A percentile compares a stretch with the other conserved stretches of the same genome.
These are phyloP conservation scores for Aspergillus hiratsukae DNA, from an alignment of 2,329 filamentous ascomycete genomes.

Conservation along the genomic window DNA sequence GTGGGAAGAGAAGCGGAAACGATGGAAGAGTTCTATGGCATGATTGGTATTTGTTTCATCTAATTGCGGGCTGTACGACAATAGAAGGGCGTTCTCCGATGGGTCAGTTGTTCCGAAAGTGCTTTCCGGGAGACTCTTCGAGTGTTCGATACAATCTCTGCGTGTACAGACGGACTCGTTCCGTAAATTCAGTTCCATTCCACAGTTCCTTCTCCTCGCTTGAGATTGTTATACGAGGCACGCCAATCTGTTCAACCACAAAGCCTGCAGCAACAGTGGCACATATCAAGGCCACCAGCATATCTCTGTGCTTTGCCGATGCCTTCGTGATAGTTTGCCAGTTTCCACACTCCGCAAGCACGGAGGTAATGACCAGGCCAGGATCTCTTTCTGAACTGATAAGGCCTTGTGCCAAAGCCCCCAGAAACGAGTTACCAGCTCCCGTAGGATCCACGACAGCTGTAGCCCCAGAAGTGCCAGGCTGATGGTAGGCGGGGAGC, in stretches of 20 bases:
- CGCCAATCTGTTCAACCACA: slow-evolving; percentile 89
- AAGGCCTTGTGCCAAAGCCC: slow-evolving; percentile 55
- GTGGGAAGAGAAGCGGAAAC: slow-evolving; percentile 6
- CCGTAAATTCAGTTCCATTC: slow-evolving; percentile 43
- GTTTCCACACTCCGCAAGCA: slow-evolving; percentile 48
- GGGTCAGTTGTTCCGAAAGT: slow-evolving; percentile 34
- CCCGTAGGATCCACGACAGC: slow-evolving; percentile 85
- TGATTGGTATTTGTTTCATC: slow-evolving; percentile 29
- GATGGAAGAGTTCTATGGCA: slow-evolving; percentile 20
- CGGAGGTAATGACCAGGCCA: slow-evolving; percentile 25
- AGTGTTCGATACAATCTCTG: slow-evolving; percentile 37
- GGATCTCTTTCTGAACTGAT: slow-evolving; percentile 39
- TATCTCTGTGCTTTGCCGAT: slow-evolving; percentile 45
- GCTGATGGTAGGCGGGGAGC: slow-evolving; percentile 71
- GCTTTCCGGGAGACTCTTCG: slow-evolving; percentile 35
- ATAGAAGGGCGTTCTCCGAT: slow-evolving; percentile 35
- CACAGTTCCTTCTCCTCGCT: slow-evolving; percentile 36
- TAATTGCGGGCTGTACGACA: slow-evolving; percentile 35
- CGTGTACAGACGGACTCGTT: slow-evolving; percentile 43
- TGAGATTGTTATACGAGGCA: slow-evolving; percentile 51
- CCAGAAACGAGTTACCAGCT: slow-evolving; percentile 85
- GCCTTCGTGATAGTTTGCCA: slow-evolving; percentile 42
- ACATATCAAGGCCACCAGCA: slow-evolving; percentile 68
- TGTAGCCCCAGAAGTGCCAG: slow-evolving; percentile 25
- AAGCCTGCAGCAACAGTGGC: slow-evolving; percentile 83